Percentiles rank a stretch among this genome's conserved stretches.
phyloP scores from a whole-genome alignment of 768 basidiomycete genomes.

The Dioszegia crocea region DNA sequence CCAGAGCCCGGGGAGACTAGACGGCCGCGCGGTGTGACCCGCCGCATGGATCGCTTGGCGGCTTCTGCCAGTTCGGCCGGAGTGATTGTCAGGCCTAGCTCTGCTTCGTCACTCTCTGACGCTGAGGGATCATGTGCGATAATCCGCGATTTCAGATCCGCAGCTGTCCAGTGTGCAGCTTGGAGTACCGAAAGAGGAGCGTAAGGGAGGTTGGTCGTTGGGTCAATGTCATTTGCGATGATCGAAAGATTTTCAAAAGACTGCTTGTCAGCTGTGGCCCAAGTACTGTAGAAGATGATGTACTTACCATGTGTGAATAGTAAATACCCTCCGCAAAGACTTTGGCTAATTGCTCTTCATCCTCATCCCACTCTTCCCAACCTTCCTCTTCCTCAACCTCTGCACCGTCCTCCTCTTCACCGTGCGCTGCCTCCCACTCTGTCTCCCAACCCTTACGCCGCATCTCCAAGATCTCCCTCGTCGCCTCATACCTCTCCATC shows the following conservation, averaged over 20 bases:
- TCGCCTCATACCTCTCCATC: slow-evolving; percentile 73
- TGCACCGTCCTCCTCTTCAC: slow-evolving; percentile 6
- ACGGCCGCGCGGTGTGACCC: slow-evolving; percentile 31
- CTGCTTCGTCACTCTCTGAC: slow-evolving; percentile 36
- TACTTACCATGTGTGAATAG: slow-evolving; percentile 75
- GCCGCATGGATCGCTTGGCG: slow-evolving; percentile 18
- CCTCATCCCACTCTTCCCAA: slow-evolving; percentile 40
- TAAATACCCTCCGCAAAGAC: slow-evolving; percentile 76
- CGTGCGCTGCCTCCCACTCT: slow-evolving; percentile 15
- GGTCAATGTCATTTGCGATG: slow-evolving; percentile 71
- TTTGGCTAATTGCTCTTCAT: slow-evolving; percentile 63
- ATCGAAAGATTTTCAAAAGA: slow-evolving; percentile 70
- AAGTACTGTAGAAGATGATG: not conserved
- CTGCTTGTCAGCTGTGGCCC: slow-evolving; percentile 37
- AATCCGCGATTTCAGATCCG: slow-evolving; percentile 44
- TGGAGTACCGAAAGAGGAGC: slow-evolving; percentile 67
- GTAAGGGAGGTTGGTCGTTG: slow-evolving; percentile 64
- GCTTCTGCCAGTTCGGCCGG: slow-evolving; percentile 56
- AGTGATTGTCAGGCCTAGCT: slow-evolving; percentile 62
- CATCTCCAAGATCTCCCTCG: slow-evolving; percentile 69
- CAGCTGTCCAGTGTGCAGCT: slow-evolving; percentile 66
- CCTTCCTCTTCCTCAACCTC: slow-evolving; percentile 18
- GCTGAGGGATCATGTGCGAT: not conserved
- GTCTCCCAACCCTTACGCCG: slow-evolving; percentile 30
- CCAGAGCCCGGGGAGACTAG: slow-evolving; percentile 10